Evolutionary conservation across 2,329 filamentous ascomycete species (phyloP).

Genomic region (Phyllosticta ampelicida): DNA sequence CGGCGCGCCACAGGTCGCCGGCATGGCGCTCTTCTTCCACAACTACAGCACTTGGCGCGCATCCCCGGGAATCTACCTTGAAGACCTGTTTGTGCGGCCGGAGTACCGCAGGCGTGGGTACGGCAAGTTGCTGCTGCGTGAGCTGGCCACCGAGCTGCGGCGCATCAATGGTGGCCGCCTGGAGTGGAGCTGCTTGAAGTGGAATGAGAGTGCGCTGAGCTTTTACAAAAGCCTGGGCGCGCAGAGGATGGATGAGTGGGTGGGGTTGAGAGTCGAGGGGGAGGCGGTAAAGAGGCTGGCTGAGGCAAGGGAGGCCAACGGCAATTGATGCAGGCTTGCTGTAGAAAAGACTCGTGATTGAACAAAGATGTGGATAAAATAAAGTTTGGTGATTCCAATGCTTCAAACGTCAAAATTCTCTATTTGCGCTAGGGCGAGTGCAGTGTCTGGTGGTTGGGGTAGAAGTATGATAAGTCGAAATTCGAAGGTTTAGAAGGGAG

Average conservation of each 20-base stretch:
- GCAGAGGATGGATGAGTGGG: slow-evolving; percentile 57
- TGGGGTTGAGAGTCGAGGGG: slow-evolving; percentile 63
- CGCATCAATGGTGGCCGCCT: slow-evolving; percentile 62
- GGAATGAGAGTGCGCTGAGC: slow-evolving; percentile 81
- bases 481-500: not conserved
- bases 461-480: not conserved
- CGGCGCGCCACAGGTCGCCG: slow-evolving; percentile 48
- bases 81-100: slow-evolving; percentile 77
- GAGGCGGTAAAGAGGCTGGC: slow-evolving; percentile 49
- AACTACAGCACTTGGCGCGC: slow-evolving; percentile 92
- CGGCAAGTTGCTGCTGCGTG: slow-evolving; percentile 62
- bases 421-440: not conserved
- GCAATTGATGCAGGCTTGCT: not conserved
- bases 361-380: not conserved
- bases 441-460: not conserved
- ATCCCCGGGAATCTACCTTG: slow-evolving; percentile 81
- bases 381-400: not conserved
- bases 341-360: not conserved
- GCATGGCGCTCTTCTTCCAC: slow-evolving; percentile 87
- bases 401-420: not conserved
- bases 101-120: slow-evolving; percentile 65
- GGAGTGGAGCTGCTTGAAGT: slow-evolving; percentile 86
- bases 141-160: slow-evolving; percentile 68
- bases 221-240: slow-evolving; percentile 65
- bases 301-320: not conserved